Evolutionary conservation across 2,329 filamentous ascomycete species (phyloP).

Genomic region (Chlorencoelia australis): DNA sequence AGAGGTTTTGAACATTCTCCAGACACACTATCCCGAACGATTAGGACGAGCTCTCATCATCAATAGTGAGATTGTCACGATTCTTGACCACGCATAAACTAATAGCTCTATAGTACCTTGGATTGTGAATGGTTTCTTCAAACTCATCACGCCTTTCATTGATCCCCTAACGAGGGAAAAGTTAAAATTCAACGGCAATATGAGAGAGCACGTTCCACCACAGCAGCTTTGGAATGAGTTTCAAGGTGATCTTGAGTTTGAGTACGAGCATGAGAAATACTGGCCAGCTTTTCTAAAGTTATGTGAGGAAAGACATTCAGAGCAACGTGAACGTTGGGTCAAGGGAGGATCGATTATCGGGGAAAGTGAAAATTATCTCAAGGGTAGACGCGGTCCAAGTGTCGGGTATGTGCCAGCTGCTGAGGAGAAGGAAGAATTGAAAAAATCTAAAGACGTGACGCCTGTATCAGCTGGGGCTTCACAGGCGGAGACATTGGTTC

Average conservation of each 20-base stretch:
- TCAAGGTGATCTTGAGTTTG: conserved; percentile 74
- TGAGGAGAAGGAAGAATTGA: not conserved
- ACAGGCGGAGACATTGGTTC: not conserved
- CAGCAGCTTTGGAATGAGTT: conserved; percentile 70
- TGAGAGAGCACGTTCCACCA: conserved; percentile 69
- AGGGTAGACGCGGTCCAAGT: conserved; percentile 39
- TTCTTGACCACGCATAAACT: not conserved
- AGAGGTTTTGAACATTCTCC: conserved; percentile 81
- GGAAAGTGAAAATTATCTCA: conserved; percentile 80
- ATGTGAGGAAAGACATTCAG: conserved; percentile 53
- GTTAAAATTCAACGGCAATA: conserved; percentile 94
- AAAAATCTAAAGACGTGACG: not conserved
- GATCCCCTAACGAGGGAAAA: conserved; percentile 90
- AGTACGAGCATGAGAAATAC: conserved; percentile 81
- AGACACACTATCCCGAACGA: conserved; percentile 91
- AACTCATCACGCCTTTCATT: conserved; percentile 90
- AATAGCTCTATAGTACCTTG: conserved; percentile 57
- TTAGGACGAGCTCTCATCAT: conserved; percentile 82
- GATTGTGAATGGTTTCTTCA: conserved; percentile 90
- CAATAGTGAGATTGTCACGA: conserved; percentile 51
- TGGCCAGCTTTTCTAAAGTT: conserved; percentile 78
- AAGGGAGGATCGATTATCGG: conserved; percentile 72
- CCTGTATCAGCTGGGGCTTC: too few relatives aligned
- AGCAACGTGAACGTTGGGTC: conserved; percentile 62
- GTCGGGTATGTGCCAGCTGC: conserved; percentile 7